These are phyloP conservation scores for Yarrowia sp. DNA, from an alignment of 805 yeast species.

Conservation along the genomic window DNA sequence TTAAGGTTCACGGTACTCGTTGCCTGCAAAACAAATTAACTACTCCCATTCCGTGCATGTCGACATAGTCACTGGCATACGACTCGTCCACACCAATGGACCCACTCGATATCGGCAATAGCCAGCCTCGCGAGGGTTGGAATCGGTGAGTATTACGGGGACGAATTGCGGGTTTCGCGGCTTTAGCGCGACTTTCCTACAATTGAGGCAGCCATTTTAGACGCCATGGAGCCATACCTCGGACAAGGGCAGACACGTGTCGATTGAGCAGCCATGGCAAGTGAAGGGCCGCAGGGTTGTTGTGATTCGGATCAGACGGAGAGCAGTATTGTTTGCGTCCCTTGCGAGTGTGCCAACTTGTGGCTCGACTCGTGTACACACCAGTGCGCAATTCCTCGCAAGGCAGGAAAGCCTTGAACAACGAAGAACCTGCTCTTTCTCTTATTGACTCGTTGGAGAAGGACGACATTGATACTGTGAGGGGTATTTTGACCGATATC, in stretches of 20 bases:
- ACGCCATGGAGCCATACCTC: neutral
- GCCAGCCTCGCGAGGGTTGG: conserved; percentile 25
- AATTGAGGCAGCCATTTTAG: neutral
- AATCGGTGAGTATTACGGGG: conserved; percentile 2
- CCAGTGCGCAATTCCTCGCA: neutral
- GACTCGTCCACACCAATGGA: conserved; percentile 11
- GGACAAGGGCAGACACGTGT: neutral
- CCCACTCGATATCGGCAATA: conserved; percentile 20
- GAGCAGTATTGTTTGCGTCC: neutral
- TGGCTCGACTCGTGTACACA: neutral
- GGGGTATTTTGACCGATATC: too few relatives aligned
- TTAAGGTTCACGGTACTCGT: conserved; percentile 17
- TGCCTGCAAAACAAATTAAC: conserved; percentile 22
- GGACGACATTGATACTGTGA: too few relatives aligned
- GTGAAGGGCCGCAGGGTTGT: neutral
- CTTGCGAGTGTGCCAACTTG: neutral
- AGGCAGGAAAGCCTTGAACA: neutral
- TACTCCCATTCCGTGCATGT: conserved; percentile 23
- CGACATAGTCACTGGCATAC: conserved; percentile 20
- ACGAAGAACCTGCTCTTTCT: too few relatives aligned
- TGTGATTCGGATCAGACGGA: neutral
- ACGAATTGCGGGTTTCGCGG: neutral
- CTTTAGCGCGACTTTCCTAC: too few relatives aligned
- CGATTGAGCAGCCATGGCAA: neutral
- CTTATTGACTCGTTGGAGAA: too few relatives aligned